phyloP scores from a whole-genome alignment of 768 basidiomycete genomes.

The Pleurotus ostreatus region DNA sequence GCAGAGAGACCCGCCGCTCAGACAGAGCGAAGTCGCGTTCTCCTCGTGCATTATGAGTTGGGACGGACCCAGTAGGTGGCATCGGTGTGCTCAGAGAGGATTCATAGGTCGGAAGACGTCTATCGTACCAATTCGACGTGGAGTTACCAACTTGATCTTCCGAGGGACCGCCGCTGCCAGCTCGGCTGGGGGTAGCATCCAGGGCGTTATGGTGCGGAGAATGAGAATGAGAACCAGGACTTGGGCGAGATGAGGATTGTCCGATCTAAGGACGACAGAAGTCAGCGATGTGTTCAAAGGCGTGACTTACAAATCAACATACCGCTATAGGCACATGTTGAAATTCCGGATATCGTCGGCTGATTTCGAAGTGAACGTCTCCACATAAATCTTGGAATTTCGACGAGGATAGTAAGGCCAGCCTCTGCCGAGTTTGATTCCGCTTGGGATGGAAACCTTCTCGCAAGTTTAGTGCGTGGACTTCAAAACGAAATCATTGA shows the following conservation, averaged over 20 bases:
- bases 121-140: too few species aligned
- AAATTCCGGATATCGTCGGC: constrained; percentile 1
- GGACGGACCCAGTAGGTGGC: background rate
- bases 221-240: background rate
- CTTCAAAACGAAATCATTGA: background rate
- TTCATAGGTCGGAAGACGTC: too few species aligned
- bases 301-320: background rate
- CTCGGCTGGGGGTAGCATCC: background rate
- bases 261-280: background rate
- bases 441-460: background rate
- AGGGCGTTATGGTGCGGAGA: background rate
- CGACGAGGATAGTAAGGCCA: background rate
- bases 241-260: background rate
- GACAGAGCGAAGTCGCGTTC: background rate
- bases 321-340: background rate
- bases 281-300: background rate
- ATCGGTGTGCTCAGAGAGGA: too few species aligned
- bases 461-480: background rate
- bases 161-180: background rate
- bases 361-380: background rate
- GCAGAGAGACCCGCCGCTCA: background rate
- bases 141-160: too few species aligned
- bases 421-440: background rate
- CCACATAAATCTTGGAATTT: background rate
- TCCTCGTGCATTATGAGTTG: background rate